Evolutionary conservation across 2,329 filamentous ascomycete genomes (phyloP).

Genomic region (Cercospora zeina): DNA sequence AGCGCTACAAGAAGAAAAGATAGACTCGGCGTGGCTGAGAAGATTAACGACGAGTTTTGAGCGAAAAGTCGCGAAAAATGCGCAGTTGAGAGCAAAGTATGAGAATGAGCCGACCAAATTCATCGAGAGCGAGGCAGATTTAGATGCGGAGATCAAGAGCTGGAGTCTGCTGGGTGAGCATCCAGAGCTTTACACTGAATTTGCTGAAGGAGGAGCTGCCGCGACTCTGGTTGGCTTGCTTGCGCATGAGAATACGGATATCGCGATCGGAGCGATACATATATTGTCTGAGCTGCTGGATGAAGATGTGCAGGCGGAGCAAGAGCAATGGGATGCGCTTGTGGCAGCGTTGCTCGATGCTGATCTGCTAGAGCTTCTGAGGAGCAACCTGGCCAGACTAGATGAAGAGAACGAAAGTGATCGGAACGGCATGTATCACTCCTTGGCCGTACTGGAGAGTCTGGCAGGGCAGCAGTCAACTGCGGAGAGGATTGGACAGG

Average conservation of each 20-base stretch:
- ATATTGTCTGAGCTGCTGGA: conserved; percentile 89
- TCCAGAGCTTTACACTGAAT: conserved; percentile 76
- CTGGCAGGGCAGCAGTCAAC: conserved; percentile 70
- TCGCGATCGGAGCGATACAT: conserved; percentile 87
- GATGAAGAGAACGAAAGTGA: conserved; percentile 74
- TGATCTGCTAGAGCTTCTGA: conserved; percentile 71
- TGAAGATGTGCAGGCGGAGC: conserved; percentile 80
- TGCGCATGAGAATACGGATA: conserved; percentile 94
- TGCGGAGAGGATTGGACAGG: conserved; percentile 69
- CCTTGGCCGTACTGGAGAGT: conserved; percentile 79
- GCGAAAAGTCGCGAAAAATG: conserved; percentile 86
- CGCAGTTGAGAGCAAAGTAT: conserved; percentile 81
- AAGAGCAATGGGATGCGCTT: conserved; percentile 76
- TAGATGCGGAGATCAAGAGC: conserved; percentile 83
- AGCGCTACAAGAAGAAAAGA: conserved; percentile 64
- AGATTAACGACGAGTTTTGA: conserved; percentile 81
- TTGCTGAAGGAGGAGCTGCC: conserved; percentile 68
- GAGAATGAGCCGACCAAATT: conserved; percentile 78
- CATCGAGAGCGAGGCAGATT: conserved; percentile 81
- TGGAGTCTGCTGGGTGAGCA: conserved; percentile 87
- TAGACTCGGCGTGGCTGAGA: conserved; percentile 81
- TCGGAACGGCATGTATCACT: conserved; percentile 81
- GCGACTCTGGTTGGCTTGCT: conserved; percentile 76
- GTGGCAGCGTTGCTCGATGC: conserved; percentile 63
- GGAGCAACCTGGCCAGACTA: conserved; percentile 75